Evolutionary conservation across 768 basidiomycete genomes (phyloP).

Genomic region (Russula vinacea): DNA sequence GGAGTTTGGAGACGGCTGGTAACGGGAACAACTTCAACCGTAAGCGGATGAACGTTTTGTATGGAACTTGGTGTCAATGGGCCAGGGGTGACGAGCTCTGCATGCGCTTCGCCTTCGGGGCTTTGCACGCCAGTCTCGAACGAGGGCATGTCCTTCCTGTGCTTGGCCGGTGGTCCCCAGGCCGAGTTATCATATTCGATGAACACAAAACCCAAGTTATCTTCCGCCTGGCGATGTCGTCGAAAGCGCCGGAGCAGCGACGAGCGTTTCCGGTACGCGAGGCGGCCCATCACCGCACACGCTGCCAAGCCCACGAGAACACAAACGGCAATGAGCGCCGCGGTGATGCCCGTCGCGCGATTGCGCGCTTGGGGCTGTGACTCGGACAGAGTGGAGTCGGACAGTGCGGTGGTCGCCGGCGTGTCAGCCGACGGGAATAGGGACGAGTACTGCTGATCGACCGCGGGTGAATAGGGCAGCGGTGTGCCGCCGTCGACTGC

Average conservation of each 20-base stretch:
- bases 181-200: conserved; percentile 24
- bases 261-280: conserved; percentile 6
- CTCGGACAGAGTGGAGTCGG: neutral
- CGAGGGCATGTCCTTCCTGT: conserved; percentile 7
- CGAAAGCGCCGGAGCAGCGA: neutral
- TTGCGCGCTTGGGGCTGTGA: conserved; percentile 7
- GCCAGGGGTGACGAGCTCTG: neutral
- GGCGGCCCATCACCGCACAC: neutral
- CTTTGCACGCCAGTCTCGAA: conserved; percentile 9
- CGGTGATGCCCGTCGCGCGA: conserved; percentile 4
- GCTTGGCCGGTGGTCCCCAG: conserved; percentile 6
- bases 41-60: neutral
- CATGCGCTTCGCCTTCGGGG: neutral
- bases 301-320: conserved; percentile 13
- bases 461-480: neutral
- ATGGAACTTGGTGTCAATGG: neutral
- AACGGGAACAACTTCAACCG: neutral
- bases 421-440: neutral
- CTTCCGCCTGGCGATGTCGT: conserved; percentile 7
- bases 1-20: neutral
- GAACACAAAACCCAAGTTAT: conserved; percentile 21
- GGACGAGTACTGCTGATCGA: neutral
- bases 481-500: neutral
- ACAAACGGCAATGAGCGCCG: conserved; percentile 17
- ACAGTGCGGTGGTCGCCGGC: neutral